phyloP scores from a whole-genome alignment of 805 yeast genomes.

The Cyberlindnera mycetangii region DNA sequence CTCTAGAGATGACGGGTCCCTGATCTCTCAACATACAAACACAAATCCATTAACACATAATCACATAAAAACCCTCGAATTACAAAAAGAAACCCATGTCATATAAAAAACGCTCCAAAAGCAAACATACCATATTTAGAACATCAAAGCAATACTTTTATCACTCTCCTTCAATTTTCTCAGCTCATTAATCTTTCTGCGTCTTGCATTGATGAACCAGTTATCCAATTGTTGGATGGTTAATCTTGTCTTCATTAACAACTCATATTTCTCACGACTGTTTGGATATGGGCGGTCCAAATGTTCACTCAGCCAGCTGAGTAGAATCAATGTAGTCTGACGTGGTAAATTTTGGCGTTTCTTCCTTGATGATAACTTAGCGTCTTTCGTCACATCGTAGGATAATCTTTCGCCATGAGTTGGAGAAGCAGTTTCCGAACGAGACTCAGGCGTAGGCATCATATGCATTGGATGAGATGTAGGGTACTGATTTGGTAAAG shows the following conservation, averaged over 20 bases:
- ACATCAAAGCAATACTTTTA: slow-evolving; percentile 26
- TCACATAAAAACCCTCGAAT: neutral
- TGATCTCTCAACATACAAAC: neutral
- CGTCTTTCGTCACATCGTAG: slow-evolving; percentile 6
- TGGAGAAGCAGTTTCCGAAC: slow-evolving; percentile 14
- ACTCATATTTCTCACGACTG: slow-evolving; percentile 67
- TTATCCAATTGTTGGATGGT: slow-evolving; percentile 78
- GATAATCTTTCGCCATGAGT: neutral
- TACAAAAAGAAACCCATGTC: neutral
- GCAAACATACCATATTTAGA: slow-evolving; percentile 18
- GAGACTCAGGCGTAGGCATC: slow-evolving; percentile 18
- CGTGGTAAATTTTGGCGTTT: slow-evolving; percentile 76
- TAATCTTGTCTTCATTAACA: slow-evolving; percentile 69
- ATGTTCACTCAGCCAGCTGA: slow-evolving; percentile 72
- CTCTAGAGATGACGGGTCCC: no score
- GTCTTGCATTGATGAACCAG: slow-evolving; percentile 87
- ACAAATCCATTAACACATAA: slow-evolving; percentile 1
- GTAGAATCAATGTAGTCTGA: slow-evolving; percentile 65
- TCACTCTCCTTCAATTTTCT: slow-evolving; percentile 28
- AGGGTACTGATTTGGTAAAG: neutral
- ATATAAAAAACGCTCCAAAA: neutral
- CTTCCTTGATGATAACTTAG: slow-evolving; percentile 24
- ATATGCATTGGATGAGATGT: slow-evolving; percentile 6
- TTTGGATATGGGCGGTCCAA: slow-evolving; percentile 82
- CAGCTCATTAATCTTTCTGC: slow-evolving; percentile 53